Evolutionary conservation across 257 asterid genomes (phyloP).

Genomic region (Verbena officinalis): DNA sequence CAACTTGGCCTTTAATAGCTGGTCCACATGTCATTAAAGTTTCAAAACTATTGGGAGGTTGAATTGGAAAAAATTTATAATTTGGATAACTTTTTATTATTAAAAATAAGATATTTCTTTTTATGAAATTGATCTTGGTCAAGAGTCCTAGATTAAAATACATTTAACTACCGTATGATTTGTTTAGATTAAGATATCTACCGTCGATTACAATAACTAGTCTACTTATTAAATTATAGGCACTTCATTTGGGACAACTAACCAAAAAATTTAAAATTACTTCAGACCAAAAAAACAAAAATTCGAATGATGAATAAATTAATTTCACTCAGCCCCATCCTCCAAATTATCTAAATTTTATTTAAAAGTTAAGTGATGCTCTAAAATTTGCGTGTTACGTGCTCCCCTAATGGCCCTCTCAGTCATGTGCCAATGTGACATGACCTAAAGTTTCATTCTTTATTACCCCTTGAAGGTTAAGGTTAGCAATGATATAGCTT

Average conservation of each 20-base stretch:
- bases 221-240: too few relatives aligned
- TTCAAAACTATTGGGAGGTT: background rate
- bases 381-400: background rate
- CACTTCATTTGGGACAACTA: too few relatives aligned
- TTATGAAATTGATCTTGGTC: background rate
- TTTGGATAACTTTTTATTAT: background rate
- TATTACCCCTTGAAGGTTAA: background rate
- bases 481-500: background rate
- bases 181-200: too few relatives aligned
- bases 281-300: too few relatives aligned
- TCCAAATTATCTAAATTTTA: too few relatives aligned
- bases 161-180: too few relatives aligned
- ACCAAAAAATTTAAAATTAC: too few relatives aligned
- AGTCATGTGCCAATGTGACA: slow-evolving; percentile 2
- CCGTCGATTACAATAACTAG: too few relatives aligned
- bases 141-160: too few relatives aligned
- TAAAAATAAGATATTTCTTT: background rate
- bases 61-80: background rate
- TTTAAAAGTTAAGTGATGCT: background rate
- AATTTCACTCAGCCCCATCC: too few relatives aligned
- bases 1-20: background rate
- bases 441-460: background rate
- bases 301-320: too few relatives aligned
- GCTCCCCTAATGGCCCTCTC: background rate
- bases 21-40: background rate